These are phyloP conservation scores for Lentinula sp. DNA, from an alignment of 768 basidiomycete species.

Conservation along the genomic window DNA sequence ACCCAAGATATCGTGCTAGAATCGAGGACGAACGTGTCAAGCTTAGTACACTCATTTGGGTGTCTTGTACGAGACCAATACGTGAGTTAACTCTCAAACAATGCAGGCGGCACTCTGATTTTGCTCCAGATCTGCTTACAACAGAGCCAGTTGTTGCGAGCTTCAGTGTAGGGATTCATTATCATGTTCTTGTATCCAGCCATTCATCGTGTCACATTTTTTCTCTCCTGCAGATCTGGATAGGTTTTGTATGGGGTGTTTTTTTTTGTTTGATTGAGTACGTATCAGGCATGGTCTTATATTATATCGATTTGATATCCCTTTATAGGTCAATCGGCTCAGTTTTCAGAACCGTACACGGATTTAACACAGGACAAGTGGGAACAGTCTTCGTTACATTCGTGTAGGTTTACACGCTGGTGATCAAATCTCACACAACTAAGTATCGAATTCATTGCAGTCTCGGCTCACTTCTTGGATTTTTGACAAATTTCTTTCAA, in stretches of 20 bases:
- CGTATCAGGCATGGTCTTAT: constrained; percentile 5
- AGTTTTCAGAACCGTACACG: constrained; percentile 51
- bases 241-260: constrained; percentile 74
- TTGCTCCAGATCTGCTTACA: constrained; percentile 45
- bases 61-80: constrained; percentile 67
- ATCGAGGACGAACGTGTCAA: constrained; percentile 58
- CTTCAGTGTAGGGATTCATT: constrained; percentile 52
- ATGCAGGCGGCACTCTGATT: constrained; percentile 17
- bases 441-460: constrained; percentile 22
- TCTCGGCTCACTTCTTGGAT: constrained; percentile 48
- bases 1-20: constrained; percentile 54
- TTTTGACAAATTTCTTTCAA: constrained; percentile 39
- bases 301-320: background rate
- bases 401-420: constrained; percentile 29
- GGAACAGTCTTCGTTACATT: constrained; percentile 58
- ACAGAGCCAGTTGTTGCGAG: constrained; percentile 73
- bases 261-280: constrained; percentile 64
- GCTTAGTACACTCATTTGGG: constrained; percentile 54
- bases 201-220: background rate
- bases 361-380: constrained; percentile 51
- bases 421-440: background rate
- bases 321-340: constrained; percentile 44
- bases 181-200: background rate
- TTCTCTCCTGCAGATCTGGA: constrained; percentile 45
- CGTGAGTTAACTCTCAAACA: constrained; percentile 36